Conservation (phyloP, 1,284 basidiomycete genomes). For the Ustilago bromivora region DNA sequence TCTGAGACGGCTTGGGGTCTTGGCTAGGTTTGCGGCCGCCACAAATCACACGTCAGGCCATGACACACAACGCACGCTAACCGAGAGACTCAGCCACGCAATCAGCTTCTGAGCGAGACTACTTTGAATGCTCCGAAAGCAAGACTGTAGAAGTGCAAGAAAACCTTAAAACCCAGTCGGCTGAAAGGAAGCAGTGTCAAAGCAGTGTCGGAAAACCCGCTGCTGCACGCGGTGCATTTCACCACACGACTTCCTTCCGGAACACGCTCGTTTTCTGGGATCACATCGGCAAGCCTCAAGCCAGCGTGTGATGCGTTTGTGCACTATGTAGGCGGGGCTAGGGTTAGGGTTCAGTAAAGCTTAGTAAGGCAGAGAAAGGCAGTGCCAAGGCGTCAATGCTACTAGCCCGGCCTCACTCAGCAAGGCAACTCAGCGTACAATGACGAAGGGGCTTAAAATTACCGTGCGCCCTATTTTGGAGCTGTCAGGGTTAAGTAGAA, state of each 20-base stretch:
- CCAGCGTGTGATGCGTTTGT: background rate
- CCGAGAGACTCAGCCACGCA: background rate
- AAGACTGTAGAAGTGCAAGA: background rate
- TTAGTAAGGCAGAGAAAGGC: background rate
- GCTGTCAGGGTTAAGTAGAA: background rate
- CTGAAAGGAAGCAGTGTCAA: background rate
- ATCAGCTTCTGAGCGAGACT: background rate
- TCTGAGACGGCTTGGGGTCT: background rate
- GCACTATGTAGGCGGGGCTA: too few species aligned
- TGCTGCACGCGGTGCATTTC: conserved; percentile 31
- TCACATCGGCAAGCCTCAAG: background rate
- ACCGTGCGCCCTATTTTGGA: conserved; percentile 1
- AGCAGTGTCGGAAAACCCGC: conserved; percentile 1
- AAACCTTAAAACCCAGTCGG: background rate
- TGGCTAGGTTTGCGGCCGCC: background rate
- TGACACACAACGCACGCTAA: background rate
- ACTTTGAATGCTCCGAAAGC: background rate
- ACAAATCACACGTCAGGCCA: conserved; percentile 2
- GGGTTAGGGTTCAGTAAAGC: background rate
- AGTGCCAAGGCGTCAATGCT: background rate
- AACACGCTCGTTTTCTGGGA: background rate
- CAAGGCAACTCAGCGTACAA: background rate
- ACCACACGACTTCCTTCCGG: conserved; percentile 27
- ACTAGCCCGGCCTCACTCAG: conserved; percentile 3
- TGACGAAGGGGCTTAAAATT: background rate